Base-by-base conservation (phyloP, 2,329 filamentous ascomycete genomes). In the Elsinoe fawcettii region DNA sequence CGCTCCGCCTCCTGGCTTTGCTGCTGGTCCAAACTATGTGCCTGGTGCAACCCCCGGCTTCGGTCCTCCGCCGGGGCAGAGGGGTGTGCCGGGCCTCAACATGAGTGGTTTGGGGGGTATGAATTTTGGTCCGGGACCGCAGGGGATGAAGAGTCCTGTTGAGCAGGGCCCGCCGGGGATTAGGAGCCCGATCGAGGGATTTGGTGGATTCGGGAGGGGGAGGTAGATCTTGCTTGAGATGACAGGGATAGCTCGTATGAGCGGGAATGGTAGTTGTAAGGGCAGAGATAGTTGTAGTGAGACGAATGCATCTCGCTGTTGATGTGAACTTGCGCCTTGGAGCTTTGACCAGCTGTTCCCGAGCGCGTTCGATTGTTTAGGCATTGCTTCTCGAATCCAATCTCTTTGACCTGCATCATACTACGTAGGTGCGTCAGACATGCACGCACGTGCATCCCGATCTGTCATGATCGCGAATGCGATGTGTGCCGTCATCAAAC, bases 1-100 rank as follows among this genome's bases (percentile, higher is more conserved):
- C 27, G 49, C 49, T 3, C 58, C 58, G 14, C 58, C 58, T 18
- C 58, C 58, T 23, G 58, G 58, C 27, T 60, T 60, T 27, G 27
- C 55, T 20, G 30, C 49, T 12, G 49, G 49, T 16, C 49, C 49
- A 8, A 53, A 53, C 25, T 53, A 53, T 20, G 36, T 58, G 11
- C 56, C 56, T 22, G 56, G 56, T 27, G 56, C 46, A 22, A 46
- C 56, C 5, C 56, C 49, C 9, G 56, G 46, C 6, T 58, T 58
- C 18, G 36, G 56, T 18, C 56, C 56, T 25, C 46, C 41, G 46
- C 46, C 37, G 46, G 37, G 23, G 11, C 47, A 39, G 25, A 20
- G 36, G n/a, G 56, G 32, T 18, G 46, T 53, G n/a, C 34, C 43
- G 25, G 34, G 25, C 14, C 36, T 34, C 14, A 53, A 30, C 39